Evolutionary conservation across 1,284 basidiomycete genomes (phyloP).

Genomic region (Trichosporon sp.): DNA sequence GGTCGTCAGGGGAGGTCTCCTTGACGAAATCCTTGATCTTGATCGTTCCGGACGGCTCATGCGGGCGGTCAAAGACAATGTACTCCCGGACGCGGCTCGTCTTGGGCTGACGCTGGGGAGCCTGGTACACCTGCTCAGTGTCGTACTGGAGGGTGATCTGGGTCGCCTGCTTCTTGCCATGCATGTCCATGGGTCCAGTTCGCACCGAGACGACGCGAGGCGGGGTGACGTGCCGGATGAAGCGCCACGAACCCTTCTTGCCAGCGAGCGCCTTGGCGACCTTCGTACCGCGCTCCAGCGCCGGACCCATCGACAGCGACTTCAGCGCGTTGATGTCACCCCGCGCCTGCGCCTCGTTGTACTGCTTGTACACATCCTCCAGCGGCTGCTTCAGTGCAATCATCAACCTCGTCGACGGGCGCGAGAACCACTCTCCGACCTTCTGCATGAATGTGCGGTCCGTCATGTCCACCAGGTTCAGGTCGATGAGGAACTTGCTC

Average conservation of each 20-base stretch:
- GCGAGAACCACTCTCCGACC: not conserved
- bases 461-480: not conserved
- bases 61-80: conserved; percentile 7
- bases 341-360: conserved; percentile 12
- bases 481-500: not conserved
- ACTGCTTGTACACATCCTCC: conserved; percentile 6
- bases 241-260: conserved; percentile 4
- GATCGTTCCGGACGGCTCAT: not conserved
- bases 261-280: not conserved
- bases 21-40: conserved; percentile 4
- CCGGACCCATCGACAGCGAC: not conserved
- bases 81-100: conserved; percentile 7
- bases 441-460: not conserved
- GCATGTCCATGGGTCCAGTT: not conserved
- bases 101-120: not conserved
- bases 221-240: not conserved
- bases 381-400: not conserved
- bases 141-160: conserved; percentile 11
- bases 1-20: conserved; percentile 37
- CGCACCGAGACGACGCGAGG: conserved; percentile 10
- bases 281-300: not conserved
- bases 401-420: not conserved
- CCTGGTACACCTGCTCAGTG: conserved; percentile 10
- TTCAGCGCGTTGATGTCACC: not conserved
- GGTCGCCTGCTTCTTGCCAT: not conserved